These are phyloP conservation scores for Solanum hybrid DNA, from an alignment of 305 asterid species.

Conservation along the genomic window DNA sequence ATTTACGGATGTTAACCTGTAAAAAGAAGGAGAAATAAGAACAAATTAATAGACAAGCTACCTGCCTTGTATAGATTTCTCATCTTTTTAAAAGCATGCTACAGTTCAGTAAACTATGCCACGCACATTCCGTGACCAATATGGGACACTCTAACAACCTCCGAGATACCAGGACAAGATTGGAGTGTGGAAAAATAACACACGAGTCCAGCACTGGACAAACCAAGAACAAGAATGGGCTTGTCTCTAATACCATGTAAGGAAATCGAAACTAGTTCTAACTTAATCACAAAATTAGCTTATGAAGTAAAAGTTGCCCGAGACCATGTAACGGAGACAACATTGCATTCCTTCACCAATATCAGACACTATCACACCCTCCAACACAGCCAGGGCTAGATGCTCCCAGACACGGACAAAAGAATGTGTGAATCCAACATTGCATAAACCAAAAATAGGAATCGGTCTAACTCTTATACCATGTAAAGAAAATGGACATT, in stretches of 20 bases:
- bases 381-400: neutral
- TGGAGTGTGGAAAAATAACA: neutral
- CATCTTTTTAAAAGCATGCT: neutral
- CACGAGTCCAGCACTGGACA: neutral
- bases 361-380: neutral
- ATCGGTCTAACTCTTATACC: neutral
- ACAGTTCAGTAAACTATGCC: neutral
- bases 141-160: neutral
- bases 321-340: neutral
- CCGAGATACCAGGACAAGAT: neutral
- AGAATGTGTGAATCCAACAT: neutral
- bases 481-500: neutral
- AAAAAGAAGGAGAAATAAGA: slow-evolving; percentile 8
- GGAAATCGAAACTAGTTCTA: neutral
- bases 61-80: neutral
- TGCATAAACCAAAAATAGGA: neutral
- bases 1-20: slow-evolving; percentile 64
- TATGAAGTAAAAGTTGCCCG: neutral
- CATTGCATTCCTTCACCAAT: neutral
- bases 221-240: neutral
- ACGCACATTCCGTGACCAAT: neutral
- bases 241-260: neutral
- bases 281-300: neutral
- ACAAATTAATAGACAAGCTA: neutral
- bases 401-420: neutral